Conservation (phyloP, 2,329 filamentous ascomycete genomes). For the Dactylellina cionopaga region DNA sequence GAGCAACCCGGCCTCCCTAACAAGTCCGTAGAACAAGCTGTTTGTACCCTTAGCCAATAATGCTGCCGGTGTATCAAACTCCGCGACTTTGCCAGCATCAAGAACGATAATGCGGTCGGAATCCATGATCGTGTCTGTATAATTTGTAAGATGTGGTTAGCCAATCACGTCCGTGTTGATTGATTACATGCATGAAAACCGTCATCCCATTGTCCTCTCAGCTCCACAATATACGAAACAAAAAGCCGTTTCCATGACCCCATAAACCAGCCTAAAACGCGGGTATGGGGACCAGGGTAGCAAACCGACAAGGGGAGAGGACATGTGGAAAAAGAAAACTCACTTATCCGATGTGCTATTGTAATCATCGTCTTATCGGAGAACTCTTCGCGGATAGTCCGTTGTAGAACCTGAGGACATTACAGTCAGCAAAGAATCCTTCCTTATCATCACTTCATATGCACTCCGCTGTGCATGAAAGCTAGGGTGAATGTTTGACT, state of each 20-base stretch:
- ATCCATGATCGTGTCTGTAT: conserved; percentile 80
- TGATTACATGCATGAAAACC: not conserved
- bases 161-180: conserved; percentile 15
- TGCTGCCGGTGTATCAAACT: conserved; percentile 87
- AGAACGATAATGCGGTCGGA: conserved; percentile 91
- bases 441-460: not conserved
- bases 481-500: conserved; percentile 15
- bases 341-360: conserved; percentile 90
- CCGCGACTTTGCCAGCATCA: conserved; percentile 86
- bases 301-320: conserved; percentile 3
- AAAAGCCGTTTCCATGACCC: not conserved
- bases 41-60: conserved; percentile 76
- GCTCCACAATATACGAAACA: not conserved
- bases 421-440: not conserved
- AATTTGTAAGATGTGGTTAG: conserved; percentile 9
- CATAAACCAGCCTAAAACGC: conserved; percentile 1
- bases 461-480: not conserved
- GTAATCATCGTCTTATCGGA: conserved; percentile 95
- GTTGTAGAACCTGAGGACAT: conserved; percentile 33
- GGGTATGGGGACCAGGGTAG: not conserved
- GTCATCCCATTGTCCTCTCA: not conserved
- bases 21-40: conserved; percentile 81
- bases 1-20: conserved; percentile 83
- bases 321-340: conserved; percentile 26
- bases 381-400: conserved; percentile 66